Conservation (phyloP, 2,329 filamentous ascomycete species). For the Hymenoscyphus fraxineus region DNA sequence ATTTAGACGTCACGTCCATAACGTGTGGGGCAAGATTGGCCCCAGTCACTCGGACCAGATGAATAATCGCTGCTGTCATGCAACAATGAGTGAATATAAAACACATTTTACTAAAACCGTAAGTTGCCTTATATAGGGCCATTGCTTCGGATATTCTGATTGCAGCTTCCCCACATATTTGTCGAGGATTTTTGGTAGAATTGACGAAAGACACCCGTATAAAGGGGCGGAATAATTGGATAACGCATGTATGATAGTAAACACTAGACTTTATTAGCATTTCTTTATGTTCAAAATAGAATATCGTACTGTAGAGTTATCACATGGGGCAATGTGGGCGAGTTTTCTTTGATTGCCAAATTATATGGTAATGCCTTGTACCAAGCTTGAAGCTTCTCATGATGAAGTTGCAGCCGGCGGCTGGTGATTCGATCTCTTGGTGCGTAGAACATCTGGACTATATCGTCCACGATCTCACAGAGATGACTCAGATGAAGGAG, state of each 20-base stretch:
- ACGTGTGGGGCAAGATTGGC: slow-evolving; percentile 3
- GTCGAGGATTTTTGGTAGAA: slow-evolving; percentile 20
- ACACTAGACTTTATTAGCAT: slow-evolving; percentile 43
- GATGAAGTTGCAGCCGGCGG: slow-evolving; percentile 60
- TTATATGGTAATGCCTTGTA: slow-evolving; percentile 62
- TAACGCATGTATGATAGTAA: slow-evolving; percentile 64
- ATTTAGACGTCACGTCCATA: slow-evolving; percentile 7
- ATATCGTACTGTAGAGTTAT: slow-evolving; percentile 60
- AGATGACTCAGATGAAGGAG: slow-evolving; percentile 48
- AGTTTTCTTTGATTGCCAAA: slow-evolving; percentile 56
- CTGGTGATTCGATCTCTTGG: slow-evolving; percentile 63
- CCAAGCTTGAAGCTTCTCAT: slow-evolving; percentile 64
- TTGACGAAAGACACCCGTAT: slow-evolving; percentile 24
- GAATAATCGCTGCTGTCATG: slow-evolving; percentile 24
- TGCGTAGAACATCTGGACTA: slow-evolving; percentile 58
- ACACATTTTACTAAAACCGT: slow-evolving; percentile 22
- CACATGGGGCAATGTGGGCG: slow-evolving; percentile 20
- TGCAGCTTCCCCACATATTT: slow-evolving; percentile 30
- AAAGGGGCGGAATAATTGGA: slow-evolving; percentile 67
- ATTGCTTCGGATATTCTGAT: slow-evolving; percentile 32
- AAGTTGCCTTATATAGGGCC: slow-evolving; percentile 20
- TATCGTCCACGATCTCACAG: slow-evolving; percentile 66
- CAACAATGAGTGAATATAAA: slow-evolving; percentile 27
- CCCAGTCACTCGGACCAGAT: slow-evolving; percentile 16
- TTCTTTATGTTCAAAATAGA: not conserved